phyloP scores from a whole-genome alignment of 768 basidiomycete genomes.

The Solioccasus polychromus region DNA sequence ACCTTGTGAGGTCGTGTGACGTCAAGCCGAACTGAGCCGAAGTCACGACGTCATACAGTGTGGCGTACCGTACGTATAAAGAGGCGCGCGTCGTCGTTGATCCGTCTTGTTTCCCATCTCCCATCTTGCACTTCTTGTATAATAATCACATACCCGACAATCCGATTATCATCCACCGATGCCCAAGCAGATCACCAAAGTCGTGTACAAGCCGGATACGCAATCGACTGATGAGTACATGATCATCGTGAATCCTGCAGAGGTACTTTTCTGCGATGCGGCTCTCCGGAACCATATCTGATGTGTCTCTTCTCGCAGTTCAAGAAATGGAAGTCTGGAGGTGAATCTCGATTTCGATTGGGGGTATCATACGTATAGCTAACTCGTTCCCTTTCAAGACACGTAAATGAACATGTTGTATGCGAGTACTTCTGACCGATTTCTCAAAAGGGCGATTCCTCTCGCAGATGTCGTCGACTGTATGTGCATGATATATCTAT shows the following conservation, averaged over 20 bases:
- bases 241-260: conserved; percentile 60
- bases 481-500: conserved; percentile 34
- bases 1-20: conserved; percentile 30
- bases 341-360: conserved; percentile 40
- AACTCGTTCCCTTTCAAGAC: conserved; percentile 42
- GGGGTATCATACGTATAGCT: conserved; percentile 1
- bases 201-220: conserved; percentile 77
- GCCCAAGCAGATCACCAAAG: conserved; percentile 55
- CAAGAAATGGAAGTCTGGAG: conserved; percentile 78
- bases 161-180: conserved; percentile 23
- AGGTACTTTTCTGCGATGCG: conserved; percentile 43
- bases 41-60: conserved; percentile 20
- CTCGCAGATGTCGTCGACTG: conserved; percentile 80
- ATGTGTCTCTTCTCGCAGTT: conserved; percentile 40
- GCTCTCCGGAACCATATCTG: conserved; percentile 4
- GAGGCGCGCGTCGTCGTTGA: conserved; percentile 10
- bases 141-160: conserved; percentile 13
- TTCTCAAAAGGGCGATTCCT: conserved; percentile 53
- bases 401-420: conserved; percentile 47
- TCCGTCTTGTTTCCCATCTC: neutral
- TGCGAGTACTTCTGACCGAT: conserved; percentile 11
- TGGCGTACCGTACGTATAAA: conserved; percentile 26
- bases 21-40: conserved; percentile 12
- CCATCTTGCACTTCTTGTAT: conserved; percentile 12
- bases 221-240: conserved; percentile 72